Percentiles rank a stretch among this genome's conserved stretches.
Evolutionary conservation across 2,329 filamentous ascomycete species (phyloP).

Genomic region (Monosporascus sp.): DNA sequence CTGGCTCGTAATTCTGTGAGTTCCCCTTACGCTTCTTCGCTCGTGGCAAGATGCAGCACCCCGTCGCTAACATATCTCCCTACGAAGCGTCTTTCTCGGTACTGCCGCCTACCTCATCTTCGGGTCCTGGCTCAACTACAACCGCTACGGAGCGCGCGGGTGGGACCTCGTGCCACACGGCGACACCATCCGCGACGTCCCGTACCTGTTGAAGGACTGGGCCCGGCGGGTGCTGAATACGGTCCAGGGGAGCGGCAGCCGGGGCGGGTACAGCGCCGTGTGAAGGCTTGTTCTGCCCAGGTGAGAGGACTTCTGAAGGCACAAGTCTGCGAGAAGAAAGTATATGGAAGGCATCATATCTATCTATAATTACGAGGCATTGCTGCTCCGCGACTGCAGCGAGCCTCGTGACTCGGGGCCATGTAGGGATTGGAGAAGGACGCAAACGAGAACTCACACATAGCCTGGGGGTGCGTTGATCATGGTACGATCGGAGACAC

Average conservation of each 20-base stretch:
- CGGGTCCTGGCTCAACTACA: constrained; percentile 98
- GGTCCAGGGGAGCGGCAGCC: constrained; percentile 73
- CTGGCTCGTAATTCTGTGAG: constrained; percentile 91
- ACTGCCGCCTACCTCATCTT: constrained; percentile 92
- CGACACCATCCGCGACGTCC: constrained; percentile 85
- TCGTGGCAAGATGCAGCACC: neutral
- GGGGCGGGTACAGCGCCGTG: constrained; percentile 93
- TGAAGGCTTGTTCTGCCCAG: constrained; percentile 29
- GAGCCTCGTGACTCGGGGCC: no score
- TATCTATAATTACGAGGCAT: no score
- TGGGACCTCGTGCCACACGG: constrained; percentile 94
- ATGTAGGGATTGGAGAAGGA: no score
- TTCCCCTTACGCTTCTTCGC: constrained; percentile 17
- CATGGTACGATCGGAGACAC: no score
- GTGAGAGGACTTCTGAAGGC: no score
- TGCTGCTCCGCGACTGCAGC: no score
- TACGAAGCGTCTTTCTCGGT: constrained; percentile 71
- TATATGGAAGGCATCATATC: neutral
- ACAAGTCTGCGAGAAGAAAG: neutral
- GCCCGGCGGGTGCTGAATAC: constrained; percentile 72
- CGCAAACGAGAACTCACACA: no score
- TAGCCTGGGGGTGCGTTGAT: no score
- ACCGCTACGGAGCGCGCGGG: constrained; percentile 86
- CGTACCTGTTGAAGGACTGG: constrained; percentile 90
- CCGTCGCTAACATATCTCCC: constrained; percentile 15